These are phyloP conservation scores for Tubosaeta brunneosetosa DNA, from an alignment of 768 basidiomycete genomes.

Conservation along the genomic window DNA sequence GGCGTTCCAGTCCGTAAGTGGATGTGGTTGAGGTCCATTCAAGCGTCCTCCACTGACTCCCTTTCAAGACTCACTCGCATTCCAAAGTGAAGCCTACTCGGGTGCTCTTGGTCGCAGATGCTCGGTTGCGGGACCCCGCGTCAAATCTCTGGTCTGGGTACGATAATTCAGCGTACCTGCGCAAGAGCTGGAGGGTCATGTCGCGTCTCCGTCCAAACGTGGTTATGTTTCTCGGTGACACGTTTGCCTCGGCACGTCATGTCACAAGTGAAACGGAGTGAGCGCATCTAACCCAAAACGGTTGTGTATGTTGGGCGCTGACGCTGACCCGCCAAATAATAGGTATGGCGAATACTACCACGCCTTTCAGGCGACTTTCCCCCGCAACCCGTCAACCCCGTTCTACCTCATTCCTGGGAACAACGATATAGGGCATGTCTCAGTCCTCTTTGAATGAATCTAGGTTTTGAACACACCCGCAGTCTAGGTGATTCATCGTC, in stretches of 20 bases:
- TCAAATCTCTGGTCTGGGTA: slow-evolving; percentile 38
- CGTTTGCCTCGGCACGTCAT: slow-evolving; percentile 61
- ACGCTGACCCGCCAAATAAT: slow-evolving; percentile 5
- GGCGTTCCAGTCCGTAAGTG: slow-evolving; percentile 26
- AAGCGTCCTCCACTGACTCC: slow-evolving; percentile 1
- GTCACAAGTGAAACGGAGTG: slow-evolving; percentile 48
- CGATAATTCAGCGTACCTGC: slow-evolving; percentile 54
- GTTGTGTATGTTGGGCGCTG: background rate
- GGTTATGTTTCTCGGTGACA: slow-evolving; percentile 76
- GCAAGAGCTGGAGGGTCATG: slow-evolving; percentile 66
- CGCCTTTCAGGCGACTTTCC: slow-evolving; percentile 62
- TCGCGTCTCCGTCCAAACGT: slow-evolving; percentile 53
- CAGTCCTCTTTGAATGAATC: background rate
- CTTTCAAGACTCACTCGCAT: slow-evolving; percentile 11
- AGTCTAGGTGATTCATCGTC: slow-evolving; percentile 54
- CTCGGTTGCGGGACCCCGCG: slow-evolving; percentile 46
- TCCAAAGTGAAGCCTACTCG: slow-evolving; percentile 38
- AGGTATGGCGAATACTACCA: slow-evolving; percentile 60
- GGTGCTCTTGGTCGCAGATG: slow-evolving; percentile 66
- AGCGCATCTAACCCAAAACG: slow-evolving; percentile 31
- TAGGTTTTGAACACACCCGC: background rate
- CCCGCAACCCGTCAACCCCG: slow-evolving; percentile 33
- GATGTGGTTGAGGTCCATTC: background rate
- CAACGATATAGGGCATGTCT: slow-evolving; percentile 64
- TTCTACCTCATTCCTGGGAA: slow-evolving; percentile 74